Percentiles rank a stretch among this genome's conserved stretches.
phyloP scores from a whole-genome alignment of 2,329 filamentous ascomycete genomes.

The Thelonectria blattea region DNA sequence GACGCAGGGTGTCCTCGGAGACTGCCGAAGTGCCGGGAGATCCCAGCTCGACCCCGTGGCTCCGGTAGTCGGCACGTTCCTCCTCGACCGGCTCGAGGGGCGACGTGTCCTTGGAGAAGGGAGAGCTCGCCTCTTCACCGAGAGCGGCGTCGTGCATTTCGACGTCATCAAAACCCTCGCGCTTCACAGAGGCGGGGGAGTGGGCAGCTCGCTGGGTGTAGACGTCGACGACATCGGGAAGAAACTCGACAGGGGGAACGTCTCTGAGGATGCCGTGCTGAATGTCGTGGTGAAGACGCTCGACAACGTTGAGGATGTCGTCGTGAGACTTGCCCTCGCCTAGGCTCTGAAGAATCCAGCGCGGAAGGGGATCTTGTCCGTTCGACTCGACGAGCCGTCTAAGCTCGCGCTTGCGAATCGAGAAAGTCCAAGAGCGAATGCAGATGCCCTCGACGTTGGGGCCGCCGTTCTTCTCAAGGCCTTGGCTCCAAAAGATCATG shows the following conservation, averaged over 20 bases:
- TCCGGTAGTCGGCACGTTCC: conserved; percentile 25
- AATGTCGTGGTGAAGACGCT: conserved; percentile 53
- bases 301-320: conserved; percentile 55
- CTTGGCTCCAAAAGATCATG: conserved; percentile 67
- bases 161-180: conserved; percentile 21
- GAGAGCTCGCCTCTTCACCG: conserved; percentile 30
- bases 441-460: conserved; percentile 40
- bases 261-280: conserved; percentile 48
- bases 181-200: conserved; percentile 18
- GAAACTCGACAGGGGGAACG: conserved; percentile 65
- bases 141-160: conserved; percentile 17
- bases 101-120: conserved; percentile 35
- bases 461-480: conserved; percentile 46
- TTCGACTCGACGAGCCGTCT: conserved; percentile 54
- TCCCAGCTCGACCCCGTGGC: conserved; percentile 17
- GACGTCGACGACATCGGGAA: conserved; percentile 58
- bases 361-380: conserved; percentile 31
- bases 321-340: conserved; percentile 54
- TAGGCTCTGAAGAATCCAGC: conserved; percentile 56
- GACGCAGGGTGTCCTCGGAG: conserved; percentile 20
- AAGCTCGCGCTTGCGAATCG: conserved; percentile 69
- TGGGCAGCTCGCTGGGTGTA: conserved; percentile 31
- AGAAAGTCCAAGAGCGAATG: conserved; percentile 62
- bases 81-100: conserved; percentile 36
- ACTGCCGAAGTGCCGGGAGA: conserved; percentile 25